phyloP scores from a whole-genome alignment of 73 alveolate genomes.

The Paramecium pentaurelia region DNA sequence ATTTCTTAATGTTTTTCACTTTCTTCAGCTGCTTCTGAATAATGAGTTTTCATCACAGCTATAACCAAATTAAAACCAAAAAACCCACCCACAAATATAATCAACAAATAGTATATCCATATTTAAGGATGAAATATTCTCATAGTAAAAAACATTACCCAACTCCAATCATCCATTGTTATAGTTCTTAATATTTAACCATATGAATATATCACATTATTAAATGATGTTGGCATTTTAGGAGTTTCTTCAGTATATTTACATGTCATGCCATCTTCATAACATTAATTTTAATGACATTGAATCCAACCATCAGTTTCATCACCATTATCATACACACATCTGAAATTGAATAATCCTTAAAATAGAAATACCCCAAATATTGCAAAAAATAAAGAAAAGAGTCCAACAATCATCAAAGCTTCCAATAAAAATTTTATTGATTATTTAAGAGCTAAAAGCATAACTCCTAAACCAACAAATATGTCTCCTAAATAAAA shows the following conservation, averaged over 20 bases:
- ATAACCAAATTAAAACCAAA: conserved; percentile 24
- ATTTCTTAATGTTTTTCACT: background rate
- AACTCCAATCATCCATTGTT: conserved; percentile 48
- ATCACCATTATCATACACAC: background rate
- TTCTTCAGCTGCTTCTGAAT: conserved; percentile 10
- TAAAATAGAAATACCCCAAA: background rate
- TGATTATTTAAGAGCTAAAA: background rate
- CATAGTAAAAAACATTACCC: conserved; percentile 9
- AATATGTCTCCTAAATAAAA: background rate
- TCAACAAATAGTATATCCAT: background rate
- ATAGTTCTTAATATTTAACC: background rate
- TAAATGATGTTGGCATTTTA: background rate
- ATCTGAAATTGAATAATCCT: conserved; percentile 33
- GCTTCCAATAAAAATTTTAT: background rate
- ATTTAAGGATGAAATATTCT: background rate
- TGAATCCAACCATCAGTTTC: conserved; percentile 3
- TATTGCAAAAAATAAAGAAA: background rate
- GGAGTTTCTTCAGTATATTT: background rate
- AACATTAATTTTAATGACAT: background rate
- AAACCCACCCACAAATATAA: conserved; percentile 14
- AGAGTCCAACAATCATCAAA: background rate
- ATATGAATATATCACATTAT: conserved; percentile 12
- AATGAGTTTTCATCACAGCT: conserved; percentile 1
- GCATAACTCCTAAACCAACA: background rate
- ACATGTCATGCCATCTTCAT: background rate